Evolutionary conservation across 768 basidiomycete species (phyloP), one percentile per base, ranked within the genome.

Genomic region (Lentinula raphanica): DNA sequence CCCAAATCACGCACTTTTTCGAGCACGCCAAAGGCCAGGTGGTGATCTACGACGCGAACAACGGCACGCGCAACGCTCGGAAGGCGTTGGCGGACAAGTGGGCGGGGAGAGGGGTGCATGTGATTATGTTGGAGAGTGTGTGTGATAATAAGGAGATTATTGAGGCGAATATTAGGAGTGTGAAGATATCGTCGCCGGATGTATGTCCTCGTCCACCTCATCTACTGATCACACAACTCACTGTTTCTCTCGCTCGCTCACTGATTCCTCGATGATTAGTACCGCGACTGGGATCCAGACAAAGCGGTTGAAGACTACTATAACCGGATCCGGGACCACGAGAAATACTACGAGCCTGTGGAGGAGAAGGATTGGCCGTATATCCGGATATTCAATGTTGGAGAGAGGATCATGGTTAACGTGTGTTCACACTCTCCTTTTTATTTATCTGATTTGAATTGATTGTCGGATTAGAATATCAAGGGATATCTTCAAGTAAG

Each of bases 41-140:
- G 25, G 93, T 96, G 36, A 95, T 99, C 62, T 98, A 98, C 74
- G 97, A 99, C 69, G 97, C 97, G 28, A 99, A 99, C 68, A 98
- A 98, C 64, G 94, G 94, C 1, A 85, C 84, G 6, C 76, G 79
- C 21, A 80, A 78, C 48, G 80, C 79, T 29, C 76, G 97, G 56
- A 84, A 88, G 60, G 75, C 76, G 21, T 70, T 97, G 49, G 86
- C 87, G 0, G 86, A 94, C 72, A 94, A 85, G 73, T 98, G 96
- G 66, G 88, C 91, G 69, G 82, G 83, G 66, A 80, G 72, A 21
- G 94, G 91, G 1, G 88, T 98, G 53, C 96, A 98, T 77, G 92
- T 99, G 60, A 83, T 98, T 64, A 79, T 98, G 72, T 81, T 99
- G 25, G 96, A 96, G 72, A 64, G 76, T 62, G 66, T 92, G 15